Base-by-base conservation (phyloP, 352 stramenopile species). In the Phytophthora pistaciae region DNA sequence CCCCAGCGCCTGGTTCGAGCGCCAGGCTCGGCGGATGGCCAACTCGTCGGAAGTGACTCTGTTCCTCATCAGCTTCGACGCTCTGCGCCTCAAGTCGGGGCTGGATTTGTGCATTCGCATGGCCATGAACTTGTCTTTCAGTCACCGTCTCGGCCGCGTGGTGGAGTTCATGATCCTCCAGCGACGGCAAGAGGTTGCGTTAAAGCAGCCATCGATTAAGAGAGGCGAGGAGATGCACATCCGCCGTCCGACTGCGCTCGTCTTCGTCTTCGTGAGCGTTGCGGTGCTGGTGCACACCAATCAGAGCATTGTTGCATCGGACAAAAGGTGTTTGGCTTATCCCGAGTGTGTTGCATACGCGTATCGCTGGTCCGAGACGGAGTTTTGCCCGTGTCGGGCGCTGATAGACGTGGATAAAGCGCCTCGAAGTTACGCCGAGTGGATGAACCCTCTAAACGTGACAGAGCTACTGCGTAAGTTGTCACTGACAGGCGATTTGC, bases 371-470 rank as follows among this genome's bases (percentile, higher is more conserved):
- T 18, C 23, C 20, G 61, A 60, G 13, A 23, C 38, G 6, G 66
- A 68, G 8, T 49, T 52, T 13, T 87, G 79, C 36, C 70, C 77
- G 2, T 87, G 77, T 31, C 52, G 82, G 5, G 66, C 72, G 16
- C 71, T 74, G 27, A 74, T 87, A 25, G 67, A 86, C 46, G 40
- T 54, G 16, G 56, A 79, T 21, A 42, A 68, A 42, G 46, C 50
- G 2, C 75, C 64, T 18, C 55, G 53, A 31, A 68, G 33, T 0
- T 79, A 71, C 48, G 40, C 33, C 8, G 61, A 76, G 42, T 69
- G 63, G 56, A 49, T 48, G 5, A 23, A 70, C 6, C 40, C 54
- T 7, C 3, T 44, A 3, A 56, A 80, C 23, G 63, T 62, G 11
- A 67, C 59, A 1, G 11, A 40, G 0, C 10, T 65, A 14, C 20